Evolutionary conservation across 805 yeast species (phyloP).

Genomic region (Myxozyma nipponensis): DNA sequence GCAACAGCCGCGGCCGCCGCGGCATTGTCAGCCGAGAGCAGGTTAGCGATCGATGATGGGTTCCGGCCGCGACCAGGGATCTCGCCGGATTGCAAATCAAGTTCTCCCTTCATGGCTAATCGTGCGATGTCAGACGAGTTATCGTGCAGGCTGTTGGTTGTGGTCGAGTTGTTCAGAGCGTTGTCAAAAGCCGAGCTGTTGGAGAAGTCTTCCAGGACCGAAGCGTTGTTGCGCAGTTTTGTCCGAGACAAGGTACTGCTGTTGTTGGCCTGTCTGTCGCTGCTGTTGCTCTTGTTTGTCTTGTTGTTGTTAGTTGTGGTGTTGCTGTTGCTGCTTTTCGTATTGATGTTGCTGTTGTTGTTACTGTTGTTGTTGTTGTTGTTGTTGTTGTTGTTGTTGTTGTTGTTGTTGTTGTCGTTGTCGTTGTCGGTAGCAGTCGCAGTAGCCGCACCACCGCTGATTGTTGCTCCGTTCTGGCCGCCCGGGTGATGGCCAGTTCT

Average conservation of each 20-base stretch:
- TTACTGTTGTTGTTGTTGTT: slow-evolving; percentile 10
- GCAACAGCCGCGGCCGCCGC: slow-evolving; percentile 7
- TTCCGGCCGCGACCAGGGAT: slow-evolving; percentile 5
- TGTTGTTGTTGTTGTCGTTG: slow-evolving; percentile 6
- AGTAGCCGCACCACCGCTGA: slow-evolving; percentile 9
- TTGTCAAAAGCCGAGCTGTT: background rate
- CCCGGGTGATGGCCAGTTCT: slow-evolving; percentile 4
- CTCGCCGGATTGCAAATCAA: no score
- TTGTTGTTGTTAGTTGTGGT: slow-evolving; percentile 18
- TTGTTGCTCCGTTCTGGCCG: slow-evolving; percentile 1
- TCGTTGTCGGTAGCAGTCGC: slow-evolving; percentile 7
- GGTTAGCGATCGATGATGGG: slow-evolving; percentile 25
- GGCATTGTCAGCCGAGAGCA: slow-evolving; percentile 19
- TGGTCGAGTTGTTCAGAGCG: slow-evolving; percentile 1
- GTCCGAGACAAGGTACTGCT: background rate
- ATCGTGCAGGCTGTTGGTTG: no score
- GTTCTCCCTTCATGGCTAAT: no score
- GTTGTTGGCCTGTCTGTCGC: no score
- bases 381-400: slow-evolving; percentile 10
- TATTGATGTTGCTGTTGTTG: no score
- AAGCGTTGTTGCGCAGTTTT: no score
- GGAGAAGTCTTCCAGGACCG: no score
- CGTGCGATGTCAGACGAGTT: no score
- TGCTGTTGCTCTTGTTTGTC: slow-evolving; percentile 3
- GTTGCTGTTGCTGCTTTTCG: slow-evolving; percentile 27